Percentiles rank a stretch among this genome's conserved stretches.
These are phyloP conservation scores for Cyathus striatus DNA, from an alignment of 768 basidiomycete genomes.

Conservation along the genomic window DNA sequence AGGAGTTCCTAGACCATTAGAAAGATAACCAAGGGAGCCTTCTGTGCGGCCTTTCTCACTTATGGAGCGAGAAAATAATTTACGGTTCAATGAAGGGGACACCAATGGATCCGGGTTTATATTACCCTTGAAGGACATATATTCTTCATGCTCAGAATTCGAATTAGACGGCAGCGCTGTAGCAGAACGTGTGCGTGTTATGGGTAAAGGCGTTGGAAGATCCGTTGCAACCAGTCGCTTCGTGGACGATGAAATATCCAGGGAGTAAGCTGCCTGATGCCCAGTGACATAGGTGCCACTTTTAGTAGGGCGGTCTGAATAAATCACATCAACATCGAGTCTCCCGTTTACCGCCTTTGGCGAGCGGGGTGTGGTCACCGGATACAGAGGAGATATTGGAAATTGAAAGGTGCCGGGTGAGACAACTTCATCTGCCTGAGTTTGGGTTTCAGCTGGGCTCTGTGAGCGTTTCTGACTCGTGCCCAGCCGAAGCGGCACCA, in stretches of 20 bases:
- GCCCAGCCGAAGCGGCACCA: no score
- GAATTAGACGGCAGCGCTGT: slow-evolving; percentile 39
- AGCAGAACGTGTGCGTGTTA: slow-evolving; percentile 36
- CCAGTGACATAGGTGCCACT: no score
- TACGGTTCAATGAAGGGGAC: background rate
- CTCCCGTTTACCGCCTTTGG: no score
- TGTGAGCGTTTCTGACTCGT: slow-evolving; percentile 34
- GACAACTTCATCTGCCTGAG: slow-evolving; percentile 7
- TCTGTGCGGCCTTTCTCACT: slow-evolving; percentile 47
- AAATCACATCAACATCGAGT: no score
- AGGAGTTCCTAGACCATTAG: slow-evolving; percentile 35
- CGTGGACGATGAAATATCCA: slow-evolving; percentile 38
- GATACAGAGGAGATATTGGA: slow-evolving; percentile 18
- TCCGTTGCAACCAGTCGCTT: slow-evolving; percentile 15
- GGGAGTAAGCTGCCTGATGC: slow-evolving; percentile 56
- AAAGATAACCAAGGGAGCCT: slow-evolving; percentile 19
- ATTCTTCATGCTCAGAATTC: no score
- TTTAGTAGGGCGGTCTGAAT: no score
- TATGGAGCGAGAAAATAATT: slow-evolving; percentile 5
- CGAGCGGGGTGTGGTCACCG: no score
- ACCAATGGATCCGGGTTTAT: background rate
- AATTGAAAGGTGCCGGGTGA: slow-evolving; percentile 40
- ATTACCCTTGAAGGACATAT: background rate
- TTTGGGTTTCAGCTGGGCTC: slow-evolving; percentile 32
- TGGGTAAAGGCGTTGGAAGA: slow-evolving; percentile 22